phyloP scores from a whole-genome alignment of 2,329 filamentous ascomycete genomes.

The Elsinoe necatrix region DNA sequence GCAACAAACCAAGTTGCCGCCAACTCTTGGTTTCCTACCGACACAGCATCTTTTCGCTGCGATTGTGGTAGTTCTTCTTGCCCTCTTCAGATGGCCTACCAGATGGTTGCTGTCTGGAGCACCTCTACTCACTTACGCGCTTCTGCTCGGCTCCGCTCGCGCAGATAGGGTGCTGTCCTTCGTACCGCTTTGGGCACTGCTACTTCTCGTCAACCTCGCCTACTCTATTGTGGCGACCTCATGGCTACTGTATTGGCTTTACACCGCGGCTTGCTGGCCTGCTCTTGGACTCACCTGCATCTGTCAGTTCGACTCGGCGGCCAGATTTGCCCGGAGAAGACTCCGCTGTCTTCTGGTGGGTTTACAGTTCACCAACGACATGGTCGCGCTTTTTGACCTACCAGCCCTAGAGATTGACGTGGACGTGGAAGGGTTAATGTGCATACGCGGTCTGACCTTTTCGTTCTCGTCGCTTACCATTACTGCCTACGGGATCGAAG shows the following conservation, averaged over 20 bases:
- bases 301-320: slow-evolving; percentile 38
- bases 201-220: slow-evolving; percentile 39
- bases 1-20: slow-evolving; percentile 6
- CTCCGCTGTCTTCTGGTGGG: slow-evolving; percentile 33
- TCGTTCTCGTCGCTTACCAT: slow-evolving; percentile 43
- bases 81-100: slow-evolving; percentile 26
- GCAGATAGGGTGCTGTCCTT: slow-evolving; percentile 36
- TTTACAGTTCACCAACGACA: slow-evolving; percentile 45
- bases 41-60: slow-evolving; percentile 17
- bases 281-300: slow-evolving; percentile 37
- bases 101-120: slow-evolving; percentile 38
- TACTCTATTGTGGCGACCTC: slow-evolving; percentile 44
- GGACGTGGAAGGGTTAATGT: slow-evolving; percentile 45
- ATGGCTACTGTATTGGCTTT: slow-evolving; percentile 44
- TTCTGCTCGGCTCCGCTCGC: slow-evolving; percentile 30
- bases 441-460: slow-evolving; percentile 46
- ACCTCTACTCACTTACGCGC: slow-evolving; percentile 31
- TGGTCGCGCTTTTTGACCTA: slow-evolving; percentile 42
- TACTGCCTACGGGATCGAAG: slow-evolving; percentile 45
- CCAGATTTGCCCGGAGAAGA: slow-evolving; percentile 30
- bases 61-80: slow-evolving; percentile 15
- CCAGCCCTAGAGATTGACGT: slow-evolving; percentile 49
- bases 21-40: neutral
- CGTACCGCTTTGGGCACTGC: slow-evolving; percentile 40
- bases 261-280: slow-evolving; percentile 36